phyloP scores from a whole-genome alignment of 345 rosid species.

The Lumnitzera littorea region DNA sequence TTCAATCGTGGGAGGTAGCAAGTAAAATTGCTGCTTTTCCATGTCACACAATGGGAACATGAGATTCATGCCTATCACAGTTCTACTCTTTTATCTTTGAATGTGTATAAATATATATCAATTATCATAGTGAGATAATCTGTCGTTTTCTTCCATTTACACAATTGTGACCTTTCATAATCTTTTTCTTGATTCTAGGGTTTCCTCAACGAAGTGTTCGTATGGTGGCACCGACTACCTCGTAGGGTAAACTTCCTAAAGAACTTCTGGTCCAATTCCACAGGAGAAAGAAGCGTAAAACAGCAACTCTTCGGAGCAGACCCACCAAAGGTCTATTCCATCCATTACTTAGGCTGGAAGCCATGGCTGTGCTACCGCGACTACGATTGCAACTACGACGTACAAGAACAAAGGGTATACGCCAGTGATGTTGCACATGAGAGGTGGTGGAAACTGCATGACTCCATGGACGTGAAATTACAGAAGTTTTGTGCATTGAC shows the following conservation, averaged over 20 bases:
- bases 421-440: constrained; percentile 80
- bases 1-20: too few relatives aligned
- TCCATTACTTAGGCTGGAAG: constrained; percentile 80
- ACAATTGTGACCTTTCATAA: too few relatives aligned
- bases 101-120: too few relatives aligned
- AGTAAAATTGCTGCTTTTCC: too few relatives aligned
- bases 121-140: too few relatives aligned
- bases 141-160: too few relatives aligned
- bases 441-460: constrained; percentile 86
- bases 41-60: too few relatives aligned
- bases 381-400: constrained; percentile 85
- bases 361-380: constrained; percentile 94
- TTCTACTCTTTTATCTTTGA: too few relatives aligned
- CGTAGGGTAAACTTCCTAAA: constrained; percentile 71
- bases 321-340: constrained; percentile 68
- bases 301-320: constrained; percentile 65
- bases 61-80: too few relatives aligned
- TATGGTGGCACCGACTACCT: constrained; percentile 93
- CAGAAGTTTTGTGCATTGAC: constrained; percentile 67
- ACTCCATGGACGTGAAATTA: constrained; percentile 51
- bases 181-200: constrained; percentile 21
- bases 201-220: constrained; percentile 72
- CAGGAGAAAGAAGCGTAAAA: constrained; percentile 53
- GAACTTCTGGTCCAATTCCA: constrained; percentile 86
- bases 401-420: constrained; percentile 43